Conservation (phyloP, 2,329 filamentous ascomycete genomes). For the Apiospora rasikravindrae region DNA sequence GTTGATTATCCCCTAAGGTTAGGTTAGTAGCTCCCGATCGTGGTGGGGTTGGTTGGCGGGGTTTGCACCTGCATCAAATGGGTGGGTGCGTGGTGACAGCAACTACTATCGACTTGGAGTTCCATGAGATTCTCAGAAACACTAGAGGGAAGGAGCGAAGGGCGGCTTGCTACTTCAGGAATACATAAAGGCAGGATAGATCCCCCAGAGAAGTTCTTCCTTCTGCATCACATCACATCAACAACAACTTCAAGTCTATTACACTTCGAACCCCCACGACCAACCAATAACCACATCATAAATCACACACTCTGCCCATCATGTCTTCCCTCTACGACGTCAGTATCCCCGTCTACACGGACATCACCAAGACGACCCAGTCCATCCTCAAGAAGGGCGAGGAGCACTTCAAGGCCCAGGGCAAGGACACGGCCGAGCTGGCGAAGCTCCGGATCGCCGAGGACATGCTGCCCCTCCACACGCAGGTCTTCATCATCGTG, state of each 20-base stretch:
- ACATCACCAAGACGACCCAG: constrained; percentile 37
- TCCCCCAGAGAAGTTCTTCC: neutral
- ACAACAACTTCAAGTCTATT: neutral
- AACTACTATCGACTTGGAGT: neutral
- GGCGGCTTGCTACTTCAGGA: neutral
- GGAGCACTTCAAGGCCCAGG: constrained; percentile 25
- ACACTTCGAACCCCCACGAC: neutral
- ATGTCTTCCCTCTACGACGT: constrained; percentile 45
- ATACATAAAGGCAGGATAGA: neutral
- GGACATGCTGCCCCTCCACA: constrained; percentile 49
- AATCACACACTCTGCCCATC: constrained; percentile 15
- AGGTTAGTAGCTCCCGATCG: neutral
- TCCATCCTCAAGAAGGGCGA: constrained; percentile 43
- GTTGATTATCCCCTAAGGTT: neutral
- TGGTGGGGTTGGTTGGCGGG: constrained; percentile 13
- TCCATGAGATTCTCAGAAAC: neutral
- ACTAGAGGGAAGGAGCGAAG: neutral
- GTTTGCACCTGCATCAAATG: neutral
- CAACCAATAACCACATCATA: neutral
- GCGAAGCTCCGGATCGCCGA: constrained; percentile 38
- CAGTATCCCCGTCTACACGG: constrained; percentile 38
- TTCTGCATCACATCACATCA: neutral
- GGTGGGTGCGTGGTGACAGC: neutral
- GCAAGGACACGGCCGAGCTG: constrained; percentile 26
- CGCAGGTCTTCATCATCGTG: constrained; percentile 41